A percentile compares a stretch with the other conserved stretches of the same genome.
These are phyloP conservation scores for Kodamaea neixiangensis DNA, from an alignment of 805 yeast species.

Conservation along the genomic window DNA sequence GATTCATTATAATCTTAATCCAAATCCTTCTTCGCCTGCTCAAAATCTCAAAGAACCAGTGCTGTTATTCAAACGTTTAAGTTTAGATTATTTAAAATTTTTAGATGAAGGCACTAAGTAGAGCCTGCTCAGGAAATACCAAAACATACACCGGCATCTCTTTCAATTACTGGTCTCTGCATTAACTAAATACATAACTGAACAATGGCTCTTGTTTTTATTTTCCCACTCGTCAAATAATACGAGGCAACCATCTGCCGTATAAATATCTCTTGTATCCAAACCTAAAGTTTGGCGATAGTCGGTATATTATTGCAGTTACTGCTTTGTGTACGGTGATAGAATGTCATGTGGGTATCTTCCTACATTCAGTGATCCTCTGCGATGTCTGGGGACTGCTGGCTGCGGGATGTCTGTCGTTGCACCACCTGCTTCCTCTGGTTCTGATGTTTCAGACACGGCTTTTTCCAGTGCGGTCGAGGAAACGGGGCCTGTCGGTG, in stretches of 20 bases:
- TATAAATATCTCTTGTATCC: neutral
- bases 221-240: neutral
- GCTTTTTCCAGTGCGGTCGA: conserved; percentile 3
- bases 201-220: neutral
- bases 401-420: neutral
- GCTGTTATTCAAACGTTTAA: no score
- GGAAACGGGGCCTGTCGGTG: neutral
- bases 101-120: neutral
- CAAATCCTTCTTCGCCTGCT: no score
- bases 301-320: neutral
- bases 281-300: neutral
- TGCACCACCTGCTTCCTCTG: conserved; percentile 12
- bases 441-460: conserved; percentile 10
- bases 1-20: neutral
- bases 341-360: conserved; percentile 32
- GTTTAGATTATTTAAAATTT: neutral
- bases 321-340: neutral
- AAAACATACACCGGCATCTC: neutral
- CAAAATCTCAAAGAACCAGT: no score
- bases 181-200: neutral
- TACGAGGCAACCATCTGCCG: neutral
- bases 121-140: neutral
- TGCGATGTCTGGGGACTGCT: conserved; percentile 9
- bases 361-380: conserved; percentile 25
- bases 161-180: neutral